These are phyloP conservation scores for Rhynchospora tenuis DNA, from an alignment of 176 grass and related monocot genomes.

Conservation along the genomic window DNA sequence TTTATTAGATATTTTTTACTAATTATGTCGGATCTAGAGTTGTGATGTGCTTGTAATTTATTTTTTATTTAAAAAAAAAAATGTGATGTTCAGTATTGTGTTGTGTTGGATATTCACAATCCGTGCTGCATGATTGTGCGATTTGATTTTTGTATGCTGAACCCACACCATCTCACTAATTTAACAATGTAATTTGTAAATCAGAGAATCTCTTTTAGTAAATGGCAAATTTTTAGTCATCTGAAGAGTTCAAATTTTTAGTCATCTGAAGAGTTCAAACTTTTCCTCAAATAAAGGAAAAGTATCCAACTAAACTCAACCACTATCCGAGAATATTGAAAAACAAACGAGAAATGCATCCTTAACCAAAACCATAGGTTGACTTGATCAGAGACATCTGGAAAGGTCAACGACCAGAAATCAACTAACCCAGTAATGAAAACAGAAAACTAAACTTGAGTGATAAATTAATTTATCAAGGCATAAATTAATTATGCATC, in stretches of 20 bases:
- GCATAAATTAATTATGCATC: background rate
- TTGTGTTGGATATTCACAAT: too few relatives aligned
- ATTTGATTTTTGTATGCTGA: too few relatives aligned
- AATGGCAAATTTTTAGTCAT: background rate
- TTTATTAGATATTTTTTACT: too few relatives aligned
- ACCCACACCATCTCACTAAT: background rate
- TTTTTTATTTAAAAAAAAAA: too few relatives aligned
- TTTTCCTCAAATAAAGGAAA: background rate
- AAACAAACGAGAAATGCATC: background rate
- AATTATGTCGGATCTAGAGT: too few relatives aligned
- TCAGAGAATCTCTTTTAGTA: background rate
- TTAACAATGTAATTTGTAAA: background rate
- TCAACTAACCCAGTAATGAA: background rate
- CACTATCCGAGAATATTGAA: background rate
- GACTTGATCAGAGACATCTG: background rate
- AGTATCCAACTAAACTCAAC: too few relatives aligned
- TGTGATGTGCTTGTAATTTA: too few relatives aligned
- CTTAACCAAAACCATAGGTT: background rate
- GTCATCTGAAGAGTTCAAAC: background rate
- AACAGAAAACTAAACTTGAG: background rate
- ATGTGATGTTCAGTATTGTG: too few relatives aligned
- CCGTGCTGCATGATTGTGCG: too few relatives aligned
- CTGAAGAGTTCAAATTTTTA: background rate
- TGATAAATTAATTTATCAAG: background rate
- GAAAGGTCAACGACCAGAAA: background rate